Evolutionary conservation across 2,329 filamentous ascomycete genomes (phyloP), one percentile per base, ranked within the genome.

Genomic region (Fusarium sp.): DNA sequence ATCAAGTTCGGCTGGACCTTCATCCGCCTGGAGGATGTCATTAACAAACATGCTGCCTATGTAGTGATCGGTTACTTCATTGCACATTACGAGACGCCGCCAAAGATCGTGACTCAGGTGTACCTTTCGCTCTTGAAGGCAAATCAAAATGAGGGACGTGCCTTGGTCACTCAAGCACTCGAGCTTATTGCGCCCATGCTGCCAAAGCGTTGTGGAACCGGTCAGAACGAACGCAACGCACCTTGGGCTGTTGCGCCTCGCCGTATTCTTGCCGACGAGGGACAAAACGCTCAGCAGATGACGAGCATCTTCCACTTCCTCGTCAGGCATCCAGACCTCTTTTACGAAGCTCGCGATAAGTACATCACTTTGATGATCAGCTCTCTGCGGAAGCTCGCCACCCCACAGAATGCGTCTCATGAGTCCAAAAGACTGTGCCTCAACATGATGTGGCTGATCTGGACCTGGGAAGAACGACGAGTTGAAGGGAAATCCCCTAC

Each of bases 1-100:
- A 99, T 99, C 75, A 98, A 97, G 80, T 99, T 98, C 79, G 94
- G 94, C 4, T 99, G 96, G 96, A 97, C 94, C 19, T 98, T 97
- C 76, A 99, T 99, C 73, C 89, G 93, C 23, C 87, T 99, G n/a
- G 96, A 99, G 75, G 96, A 99, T 78, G 92, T 97, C 58, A 97
- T 99, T 82, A 99, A 98, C 83, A 99, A 99, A 79, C 96, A 98
- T 77, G 96, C 95, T 1, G 94, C 96, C 4, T 99, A 99, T 74
- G 95, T 97, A 7, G 89, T 99, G 7, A 96, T 99, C 64, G 94
- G 93, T 4, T 99, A 97, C 79, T 99, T 99, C 81, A 97, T 99
- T 73, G 93, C 93, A 1, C 92, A 96, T 68, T 99, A 97, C 75
- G 96, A 99, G 73, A 98, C 96, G 0, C 96, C 96, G 0, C 87